phyloP scores from a whole-genome alignment of 164 flowering plant genomes.

The Berberis vulgaris region DNA sequence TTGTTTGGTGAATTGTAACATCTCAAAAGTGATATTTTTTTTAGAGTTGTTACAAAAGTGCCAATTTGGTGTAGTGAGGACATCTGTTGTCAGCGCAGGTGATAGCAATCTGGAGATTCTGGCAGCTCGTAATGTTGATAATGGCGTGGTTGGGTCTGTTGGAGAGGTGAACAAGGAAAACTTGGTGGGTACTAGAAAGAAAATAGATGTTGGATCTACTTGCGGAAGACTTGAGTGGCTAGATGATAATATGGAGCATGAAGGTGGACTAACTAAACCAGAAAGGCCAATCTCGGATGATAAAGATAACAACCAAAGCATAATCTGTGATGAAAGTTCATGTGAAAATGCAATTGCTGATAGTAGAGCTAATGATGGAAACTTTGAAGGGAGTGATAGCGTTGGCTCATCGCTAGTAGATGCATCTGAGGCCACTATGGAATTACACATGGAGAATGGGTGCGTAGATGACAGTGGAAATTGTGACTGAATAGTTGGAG shows the following conservation, averaged over 20 bases:
- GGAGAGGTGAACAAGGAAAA: background rate
- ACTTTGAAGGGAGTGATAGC: slow-evolving; percentile 21
- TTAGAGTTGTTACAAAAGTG: too few species aligned
- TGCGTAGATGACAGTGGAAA: slow-evolving; percentile 7
- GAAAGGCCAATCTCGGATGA: background rate
- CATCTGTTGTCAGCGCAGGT: slow-evolving; percentile 2
- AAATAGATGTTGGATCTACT: background rate
- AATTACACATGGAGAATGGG: slow-evolving; percentile 21
- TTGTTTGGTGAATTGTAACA: too few species aligned
- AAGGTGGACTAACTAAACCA: background rate
- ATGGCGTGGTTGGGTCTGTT: background rate
- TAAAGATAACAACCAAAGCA: background rate
- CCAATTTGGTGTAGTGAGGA: background rate
- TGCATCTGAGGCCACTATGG: slow-evolving; percentile 23
- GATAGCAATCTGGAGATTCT: background rate
- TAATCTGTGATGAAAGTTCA: slow-evolving; percentile 19
- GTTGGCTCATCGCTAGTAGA: slow-evolving; percentile 20
- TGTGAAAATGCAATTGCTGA: slow-evolving; percentile 15
- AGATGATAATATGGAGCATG: background rate
- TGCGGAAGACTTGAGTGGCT: background rate
- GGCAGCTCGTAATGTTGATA: background rate
- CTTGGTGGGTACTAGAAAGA: background rate
- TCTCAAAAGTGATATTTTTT: too few species aligned
- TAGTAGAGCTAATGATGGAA: slow-evolving; percentile 15
- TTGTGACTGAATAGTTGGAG: slow-evolving; percentile 39